These are phyloP conservation scores for Colletotrichum aenigma DNA, from an alignment of 2,329 filamentous ascomycete species.

Conservation along the genomic window DNA sequence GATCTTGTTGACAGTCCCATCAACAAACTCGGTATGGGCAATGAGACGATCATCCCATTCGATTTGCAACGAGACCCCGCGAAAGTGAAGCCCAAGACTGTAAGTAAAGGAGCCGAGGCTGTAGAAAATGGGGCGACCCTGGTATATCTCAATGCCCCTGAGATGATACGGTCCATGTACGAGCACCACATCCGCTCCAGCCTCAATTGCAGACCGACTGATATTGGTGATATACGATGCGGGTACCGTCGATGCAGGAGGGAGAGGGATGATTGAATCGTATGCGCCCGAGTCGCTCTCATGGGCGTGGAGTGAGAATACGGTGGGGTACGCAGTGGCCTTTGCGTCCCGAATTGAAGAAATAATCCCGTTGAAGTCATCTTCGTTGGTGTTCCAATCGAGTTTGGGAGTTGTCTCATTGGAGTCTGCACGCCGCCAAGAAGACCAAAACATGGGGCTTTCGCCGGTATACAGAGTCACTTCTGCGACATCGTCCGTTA, in stretches of 20 bases:
- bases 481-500: neutral
- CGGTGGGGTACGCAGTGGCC: neutral
- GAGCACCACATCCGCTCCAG: neutral
- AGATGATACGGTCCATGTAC: neutral
- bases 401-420: neutral
- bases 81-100: neutral
- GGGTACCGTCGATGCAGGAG: neutral
- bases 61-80: neutral
- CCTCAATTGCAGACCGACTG: neutral
- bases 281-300: neutral
- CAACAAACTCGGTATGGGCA: neutral
- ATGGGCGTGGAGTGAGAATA: neutral
- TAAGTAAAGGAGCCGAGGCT: neutral
- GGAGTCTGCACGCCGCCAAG: neutral
- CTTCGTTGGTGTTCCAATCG: neutral
- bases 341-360: neutral
- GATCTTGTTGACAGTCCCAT: neutral
- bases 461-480: neutral
- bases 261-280: neutral
- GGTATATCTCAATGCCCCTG: neutral
- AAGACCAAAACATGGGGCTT: neutral
- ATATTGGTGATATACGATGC: neutral
- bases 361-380: neutral
- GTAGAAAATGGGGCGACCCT: neutral
- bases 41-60: neutral